Evolutionary conservation across 129 eudicot genomes (phyloP), one percentile per base, ranked within the genome.

Genomic region (Arctium lappa): DNA sequence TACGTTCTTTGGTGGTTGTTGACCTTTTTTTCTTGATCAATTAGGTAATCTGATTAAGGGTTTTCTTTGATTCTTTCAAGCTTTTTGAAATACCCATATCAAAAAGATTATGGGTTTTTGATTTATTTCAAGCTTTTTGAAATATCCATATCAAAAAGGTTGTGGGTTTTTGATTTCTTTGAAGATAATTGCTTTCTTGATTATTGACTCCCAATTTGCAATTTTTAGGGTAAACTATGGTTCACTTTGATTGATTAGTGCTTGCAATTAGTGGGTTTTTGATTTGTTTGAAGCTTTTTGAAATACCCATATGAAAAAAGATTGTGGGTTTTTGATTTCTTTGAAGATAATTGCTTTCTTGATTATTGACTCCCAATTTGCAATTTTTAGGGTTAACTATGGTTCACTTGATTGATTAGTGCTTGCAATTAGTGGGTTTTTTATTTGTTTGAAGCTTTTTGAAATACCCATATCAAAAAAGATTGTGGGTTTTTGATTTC

Each of bases 1-100:
- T 79, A 84, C 74, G 80, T 84, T 84, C 75, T 68, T 84, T 74
- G 87, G 76, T 53, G 76, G 80, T 84, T 79, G 87, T 73, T 84
- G 87, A 84, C 84, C 79, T 62, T 84, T 79, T 62, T 13, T 73
- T 13, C 29, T 69, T 84, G 53, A 73, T 84, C 80, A 79, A 73
- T 73, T 84, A 22, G 76, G 79, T 79, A 56, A 73, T 79, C 60
- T 12, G 27, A 16, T 56, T 56, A 83, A 12, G 65, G 27, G 8
- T 60, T n/a, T 56, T n/a, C 6, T 16, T 80, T 2, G 36, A 33
- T 33, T 36, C 11, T 72, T 70, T 75, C n/a, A 69, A 53, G 73
- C 56, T 77, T 29, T 44, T 60, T 60, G 68, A 60, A n/a, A 60
- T 60, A 60, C 29, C 29, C 29, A 60, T 60, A 60, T 60, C 29